Evolutionary conservation across 345 rosid genomes (phyloP).

Genomic region (Xanthoceras sorbifolium): DNA sequence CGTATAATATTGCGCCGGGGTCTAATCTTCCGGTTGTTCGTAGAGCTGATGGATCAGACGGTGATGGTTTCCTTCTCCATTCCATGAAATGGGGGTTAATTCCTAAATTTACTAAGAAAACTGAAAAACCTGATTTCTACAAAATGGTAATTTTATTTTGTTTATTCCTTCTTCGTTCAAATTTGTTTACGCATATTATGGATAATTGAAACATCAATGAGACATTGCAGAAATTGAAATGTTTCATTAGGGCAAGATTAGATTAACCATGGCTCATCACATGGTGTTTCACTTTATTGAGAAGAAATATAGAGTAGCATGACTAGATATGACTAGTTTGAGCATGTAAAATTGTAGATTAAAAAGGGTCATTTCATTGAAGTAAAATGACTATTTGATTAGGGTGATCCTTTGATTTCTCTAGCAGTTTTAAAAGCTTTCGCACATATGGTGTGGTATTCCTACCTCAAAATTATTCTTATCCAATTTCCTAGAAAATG

Average conservation of each 20-base stretch:
- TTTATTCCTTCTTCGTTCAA: not conserved
- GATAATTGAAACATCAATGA: not conserved
- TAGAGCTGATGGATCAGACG: constrained; percentile 45
- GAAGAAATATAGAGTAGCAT: no score
- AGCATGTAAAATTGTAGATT: not conserved
- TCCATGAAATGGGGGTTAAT: constrained; percentile 94
- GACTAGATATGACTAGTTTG: not conserved
- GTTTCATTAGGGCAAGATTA: not conserved
- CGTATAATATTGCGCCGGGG: constrained; percentile 78
- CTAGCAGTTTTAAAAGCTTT: not conserved
- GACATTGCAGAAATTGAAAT: not conserved
- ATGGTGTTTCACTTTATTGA: no score
- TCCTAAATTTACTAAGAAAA: constrained; percentile 76
- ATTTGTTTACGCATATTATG: not conserved
- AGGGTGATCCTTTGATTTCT: not conserved
- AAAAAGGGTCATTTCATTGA: not conserved
- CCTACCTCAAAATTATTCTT: not conserved
- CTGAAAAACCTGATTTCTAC: constrained; percentile 81
- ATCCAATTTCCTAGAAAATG: not conserved
- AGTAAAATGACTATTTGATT: not conserved
- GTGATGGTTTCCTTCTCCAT: constrained; percentile 55
- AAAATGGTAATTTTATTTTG: constrained; percentile 57
- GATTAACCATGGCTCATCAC: not conserved
- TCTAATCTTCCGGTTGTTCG: constrained; percentile 64
- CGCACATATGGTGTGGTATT: not conserved